Percentiles rank a stretch among this genome's conserved stretches.
These are phyloP conservation scores for Chlorella vulgaris DNA, from an alignment of 139 green algal genomes.

Conservation along the genomic window DNA sequence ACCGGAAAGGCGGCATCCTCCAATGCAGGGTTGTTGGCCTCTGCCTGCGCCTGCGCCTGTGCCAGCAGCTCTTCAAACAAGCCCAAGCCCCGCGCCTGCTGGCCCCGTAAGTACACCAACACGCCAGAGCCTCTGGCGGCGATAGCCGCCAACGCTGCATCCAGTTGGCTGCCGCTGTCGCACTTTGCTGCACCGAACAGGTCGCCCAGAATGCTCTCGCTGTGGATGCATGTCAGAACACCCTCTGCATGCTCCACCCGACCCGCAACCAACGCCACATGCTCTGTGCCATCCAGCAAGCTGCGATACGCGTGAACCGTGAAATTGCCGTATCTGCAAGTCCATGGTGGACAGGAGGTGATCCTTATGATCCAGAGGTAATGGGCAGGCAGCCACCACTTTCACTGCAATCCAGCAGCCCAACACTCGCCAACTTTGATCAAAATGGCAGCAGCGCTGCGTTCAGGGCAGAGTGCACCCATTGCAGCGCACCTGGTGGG, in stretches of 20 bases:
- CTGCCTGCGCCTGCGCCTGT: slow-evolving; percentile 15
- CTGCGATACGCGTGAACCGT: slow-evolving; percentile 59
- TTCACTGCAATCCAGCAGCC: too few species aligned
- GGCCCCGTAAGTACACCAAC: slow-evolving; percentile 64
- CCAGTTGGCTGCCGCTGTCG: slow-evolving; percentile 43
- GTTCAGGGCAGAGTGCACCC: background rate
- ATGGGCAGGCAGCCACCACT: too few species aligned
- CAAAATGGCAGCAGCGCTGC: background rate
- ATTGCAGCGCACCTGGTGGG: slow-evolving; percentile 13
- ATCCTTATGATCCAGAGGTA: too few species aligned
- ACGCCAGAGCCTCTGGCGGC: slow-evolving; percentile 52
- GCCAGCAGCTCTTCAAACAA: slow-evolving; percentile 48
- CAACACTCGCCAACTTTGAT: too few species aligned
- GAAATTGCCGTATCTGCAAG: slow-evolving; percentile 50
- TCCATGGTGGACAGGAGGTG: background rate
- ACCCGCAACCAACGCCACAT: slow-evolving; percentile 71
- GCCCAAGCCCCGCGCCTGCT: slow-evolving; percentile 40
- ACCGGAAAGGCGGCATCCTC: slow-evolving; percentile 30
- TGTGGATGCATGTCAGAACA: slow-evolving; percentile 49
- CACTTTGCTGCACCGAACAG: slow-evolving; percentile 49
- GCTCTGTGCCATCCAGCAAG: slow-evolving; percentile 61
- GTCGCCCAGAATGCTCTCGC: slow-evolving; percentile 53
- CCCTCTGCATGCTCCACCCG: slow-evolving; percentile 10
- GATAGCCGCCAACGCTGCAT: slow-evolving; percentile 52
- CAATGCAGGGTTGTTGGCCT: background rate